A percentile compares a stretch with the other conserved stretches of the same genome.
phyloP scores from a whole-genome alignment of 371 early-diverging fungal genomes.

The Saksenaea oblongispora region DNA sequence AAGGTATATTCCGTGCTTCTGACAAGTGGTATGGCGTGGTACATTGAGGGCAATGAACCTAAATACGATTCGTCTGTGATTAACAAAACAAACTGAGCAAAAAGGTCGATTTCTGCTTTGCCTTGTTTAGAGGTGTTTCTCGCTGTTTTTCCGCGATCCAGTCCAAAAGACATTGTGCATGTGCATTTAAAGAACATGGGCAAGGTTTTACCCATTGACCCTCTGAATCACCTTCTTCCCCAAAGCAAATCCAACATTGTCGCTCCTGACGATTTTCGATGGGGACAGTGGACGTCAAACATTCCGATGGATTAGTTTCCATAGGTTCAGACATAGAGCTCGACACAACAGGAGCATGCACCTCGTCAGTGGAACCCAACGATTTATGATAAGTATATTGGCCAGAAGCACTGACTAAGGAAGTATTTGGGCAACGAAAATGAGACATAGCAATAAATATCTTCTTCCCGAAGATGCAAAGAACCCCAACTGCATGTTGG shows the following conservation, averaged over 20 bases:
- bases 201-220: conserved; percentile 68
- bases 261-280: conserved; percentile 7
- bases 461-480: too few species aligned
- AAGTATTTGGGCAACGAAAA: conserved; percentile 31
- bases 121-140: conserved; percentile 54
- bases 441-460: conserved; percentile 32
- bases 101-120: conserved; percentile 6
- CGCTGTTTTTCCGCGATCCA: conserved; percentile 71
- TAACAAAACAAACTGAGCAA: background rate
- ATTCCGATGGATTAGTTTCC: background rate
- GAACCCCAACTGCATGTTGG: background rate
- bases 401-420: conserved; percentile 29
- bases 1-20: conserved; percentile 49
- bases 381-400: conserved; percentile 24
- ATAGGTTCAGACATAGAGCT: background rate
- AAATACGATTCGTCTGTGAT: conserved; percentile 7
- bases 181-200: conserved; percentile 64
- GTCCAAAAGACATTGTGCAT: conserved; percentile 67
- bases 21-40: conserved; percentile 55
- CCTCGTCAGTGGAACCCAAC: background rate
- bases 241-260: conserved; percentile 62
- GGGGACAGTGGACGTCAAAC: background rate
- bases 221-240: conserved; percentile 55
- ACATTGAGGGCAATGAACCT: conserved; percentile 72
- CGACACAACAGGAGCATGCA: background rate